Evolutionary conservation across 164 flowering plant genomes (phyloP), one percentile per base, ranked within the genome.

Genomic region (Magnolia kwangsiensis): DNA sequence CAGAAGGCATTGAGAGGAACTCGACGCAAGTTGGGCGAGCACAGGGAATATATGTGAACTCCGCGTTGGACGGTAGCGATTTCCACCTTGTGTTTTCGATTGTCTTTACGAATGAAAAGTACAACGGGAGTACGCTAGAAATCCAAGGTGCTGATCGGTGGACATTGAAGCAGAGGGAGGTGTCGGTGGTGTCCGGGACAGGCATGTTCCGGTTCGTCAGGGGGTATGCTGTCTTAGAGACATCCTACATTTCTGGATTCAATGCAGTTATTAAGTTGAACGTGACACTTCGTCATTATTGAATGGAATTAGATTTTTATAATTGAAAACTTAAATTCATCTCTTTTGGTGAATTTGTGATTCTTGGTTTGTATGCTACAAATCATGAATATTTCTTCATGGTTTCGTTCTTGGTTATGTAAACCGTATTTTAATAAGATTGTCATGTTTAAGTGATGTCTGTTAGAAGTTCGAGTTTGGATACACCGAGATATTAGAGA

Each of bases 51-150:
- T 72, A 71, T 31, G 63, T 27, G 14, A 51, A 18, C 59, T 51
- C 71, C 8, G 72, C 71, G 11, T 10, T 51, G 63, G 77, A 67
- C 50, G 61, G 63, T 2, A 31, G 50, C 4, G 74, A 50, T 19
- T 13, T 71, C n/a, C 78, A 71, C 23, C 55, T 77, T 3, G 5
- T 2, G 8, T 71, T 71, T n/a, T 77, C 78, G 21, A 37, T 50
- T 2, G 64, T 70, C 16, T 71, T 77, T 61, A 63, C 78, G 1
- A 51, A 71, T 14, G 58, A 29, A 50, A 45, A 49, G 59, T 71
- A 77, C 74, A 77, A 77, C 0, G 78, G 78, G 0, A 77, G 74
- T 74, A 63, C 78, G 4, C 70, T 71, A 7, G 78, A 76, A 63
- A 76, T 76, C 21, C 74, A 71, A 50, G 78, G 78, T 9, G 59